These are phyloP conservation scores for Coprinopsis strossmayeri DNA, from an alignment of 768 basidiomycete species.

Conservation along the genomic window DNA sequence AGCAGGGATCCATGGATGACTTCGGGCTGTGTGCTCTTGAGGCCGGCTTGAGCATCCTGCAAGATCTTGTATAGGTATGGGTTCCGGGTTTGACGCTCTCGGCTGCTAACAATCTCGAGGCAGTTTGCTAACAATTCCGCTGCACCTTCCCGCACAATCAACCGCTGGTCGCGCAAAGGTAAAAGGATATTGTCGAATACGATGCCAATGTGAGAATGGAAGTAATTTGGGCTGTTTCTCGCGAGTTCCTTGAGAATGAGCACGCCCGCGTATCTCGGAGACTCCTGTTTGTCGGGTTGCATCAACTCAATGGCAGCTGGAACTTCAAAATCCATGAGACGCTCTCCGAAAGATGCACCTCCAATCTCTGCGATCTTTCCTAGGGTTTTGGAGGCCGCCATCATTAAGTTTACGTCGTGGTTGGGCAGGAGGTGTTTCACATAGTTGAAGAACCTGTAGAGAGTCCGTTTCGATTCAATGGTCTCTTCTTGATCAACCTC, in stretches of 20 bases:
- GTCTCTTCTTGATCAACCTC: constrained; percentile 75
- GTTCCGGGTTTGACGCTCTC: constrained; percentile 62
- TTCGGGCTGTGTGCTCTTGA: constrained; percentile 78
- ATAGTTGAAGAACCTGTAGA: constrained; percentile 88
- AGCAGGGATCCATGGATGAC: constrained; percentile 89
- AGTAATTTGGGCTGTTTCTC: constrained; percentile 78
- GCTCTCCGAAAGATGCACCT: constrained; percentile 77
- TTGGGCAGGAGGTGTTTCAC: constrained; percentile 90
- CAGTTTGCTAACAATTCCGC: constrained; percentile 92
- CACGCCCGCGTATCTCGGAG: constrained; percentile 88
- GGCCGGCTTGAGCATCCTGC: constrained; percentile 77
- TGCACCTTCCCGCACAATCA: constrained; percentile 88
- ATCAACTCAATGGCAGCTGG: constrained; percentile 77
- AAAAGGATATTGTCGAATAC: constrained; percentile 92
- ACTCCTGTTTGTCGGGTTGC: constrained; percentile 74
- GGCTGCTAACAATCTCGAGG: constrained; percentile 74
- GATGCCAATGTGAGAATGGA: constrained; percentile 80
- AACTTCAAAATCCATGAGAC: constrained; percentile 87
- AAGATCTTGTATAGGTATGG: constrained; percentile 77
- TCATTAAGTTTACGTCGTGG: constrained; percentile 89
- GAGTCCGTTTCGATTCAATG: constrained; percentile 71
- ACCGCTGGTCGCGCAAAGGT: constrained; percentile 81
- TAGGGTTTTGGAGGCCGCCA: constrained; percentile 87
- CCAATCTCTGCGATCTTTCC: constrained; percentile 83
- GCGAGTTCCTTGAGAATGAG: constrained; percentile 93